These are phyloP conservation scores for Clonostachys solani DNA, from an alignment of 2,329 filamentous ascomycete species.

Conservation along the genomic window DNA sequence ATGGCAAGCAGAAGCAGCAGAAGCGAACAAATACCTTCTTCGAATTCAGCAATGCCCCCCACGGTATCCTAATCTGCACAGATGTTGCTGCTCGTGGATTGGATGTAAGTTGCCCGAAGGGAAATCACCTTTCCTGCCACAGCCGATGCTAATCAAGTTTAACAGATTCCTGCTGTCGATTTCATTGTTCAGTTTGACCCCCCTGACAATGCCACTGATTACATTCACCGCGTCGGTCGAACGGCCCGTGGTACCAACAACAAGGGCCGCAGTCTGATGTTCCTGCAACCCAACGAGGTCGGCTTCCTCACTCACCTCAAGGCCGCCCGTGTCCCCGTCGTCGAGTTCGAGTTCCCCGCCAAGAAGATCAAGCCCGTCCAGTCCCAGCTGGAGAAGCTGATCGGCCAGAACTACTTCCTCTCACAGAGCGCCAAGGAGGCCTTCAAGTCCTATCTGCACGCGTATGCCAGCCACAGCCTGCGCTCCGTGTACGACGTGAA, in stretches of 20 bases:
- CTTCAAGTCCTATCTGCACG: conserved; percentile 88
- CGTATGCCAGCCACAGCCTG: conserved; percentile 73
- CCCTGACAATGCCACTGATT: conserved; percentile 83
- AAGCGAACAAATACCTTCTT: conserved; percentile 99
- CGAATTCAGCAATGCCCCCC: conserved; percentile 75
- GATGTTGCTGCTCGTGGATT: conserved; percentile 93
- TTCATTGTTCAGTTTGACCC: conserved; percentile 97
- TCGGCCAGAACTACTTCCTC: conserved; percentile 93
- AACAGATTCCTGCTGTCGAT: conserved; percentile 83
- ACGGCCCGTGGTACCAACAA: conserved; percentile 81
- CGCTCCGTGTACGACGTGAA: conserved; percentile 69
- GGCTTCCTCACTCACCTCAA: conserved; percentile 91
- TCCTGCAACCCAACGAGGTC: conserved; percentile 89
- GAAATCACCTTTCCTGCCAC: neutral
- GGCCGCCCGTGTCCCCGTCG: conserved; percentile 84
- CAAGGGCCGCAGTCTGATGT: conserved; percentile 87
- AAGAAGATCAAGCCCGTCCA: conserved; percentile 91
- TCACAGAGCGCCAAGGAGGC: conserved; percentile 80
- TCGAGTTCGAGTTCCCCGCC: conserved; percentile 91
- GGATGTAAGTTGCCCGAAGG: conserved; percentile 54
- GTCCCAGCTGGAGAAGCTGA: conserved; percentile 89
- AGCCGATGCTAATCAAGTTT: neutral
- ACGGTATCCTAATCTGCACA: conserved; percentile 89
- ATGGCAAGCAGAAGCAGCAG: conserved; percentile 97
- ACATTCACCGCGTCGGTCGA: conserved; percentile 94